Evolutionary conservation across 305 asterid species (phyloP), one percentile per base, ranked within the genome.

Genomic region (Rubia tinctorum): DNA sequence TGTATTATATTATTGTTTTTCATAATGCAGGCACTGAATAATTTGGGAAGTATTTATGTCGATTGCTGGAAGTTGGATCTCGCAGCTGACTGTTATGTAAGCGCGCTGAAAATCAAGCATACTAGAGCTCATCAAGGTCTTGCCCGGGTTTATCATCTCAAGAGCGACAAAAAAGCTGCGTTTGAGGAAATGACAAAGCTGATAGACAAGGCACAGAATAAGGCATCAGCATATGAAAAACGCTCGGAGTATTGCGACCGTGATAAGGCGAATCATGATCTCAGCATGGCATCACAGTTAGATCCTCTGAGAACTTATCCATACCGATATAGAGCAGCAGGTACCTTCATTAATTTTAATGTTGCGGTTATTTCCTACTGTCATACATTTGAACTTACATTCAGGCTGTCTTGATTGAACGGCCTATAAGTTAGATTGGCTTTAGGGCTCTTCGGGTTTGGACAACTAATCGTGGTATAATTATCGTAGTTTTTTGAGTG

Each of bases 41-140:
- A 84, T 43, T 78, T 84, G 11, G 88, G 88, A 10, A 84, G 85
- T 71, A 79, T 84, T 64, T 84, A 81, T 8, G 88, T 84, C 53
- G 88, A 84, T 79, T 81, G 88, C 56, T 82, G 82, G 23, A 84
- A 81, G 74, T 68, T 79, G 79, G 86, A 81, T 65, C 86, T 75
- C 4, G 88, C 88, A 3, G 86, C 84, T 25, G 84, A 81, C 62
- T 81, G 88, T 40, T 84, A 84, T 45, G 75, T 75, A 43, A 79
- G 71, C 67, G 88, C 88, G 63, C 81, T 81, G 14, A 81, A 72
- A 61, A 84, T 84, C 74, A 81, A 84, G 77, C 88, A 84, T 71
- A 79, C 88, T 49, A 79, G 88, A 71, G 88, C 86, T 66, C 88
- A 84, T 77, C 88, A 81, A 80, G 88, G 88, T 47, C 73, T 84